A percentile compares a stretch with the other conserved stretches of the same genome.
These are phyloP conservation scores for Penicillium flavigenum DNA, from an alignment of 495 filamentous ascomycete species.

Conservation along the genomic window DNA sequence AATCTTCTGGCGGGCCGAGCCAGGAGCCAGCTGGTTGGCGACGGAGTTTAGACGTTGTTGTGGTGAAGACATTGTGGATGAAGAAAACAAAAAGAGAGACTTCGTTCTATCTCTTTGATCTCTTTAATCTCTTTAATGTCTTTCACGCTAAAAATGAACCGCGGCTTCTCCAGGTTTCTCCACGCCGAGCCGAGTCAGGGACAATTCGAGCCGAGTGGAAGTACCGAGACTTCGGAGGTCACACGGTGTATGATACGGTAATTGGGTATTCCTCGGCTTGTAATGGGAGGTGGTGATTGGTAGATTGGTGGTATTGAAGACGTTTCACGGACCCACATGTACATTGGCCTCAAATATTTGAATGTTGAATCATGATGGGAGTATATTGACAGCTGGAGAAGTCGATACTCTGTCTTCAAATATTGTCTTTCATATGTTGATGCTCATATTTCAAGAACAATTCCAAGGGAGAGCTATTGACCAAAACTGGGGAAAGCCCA, in stretches of 20 bases:
- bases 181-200: not conserved
- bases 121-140: not conserved
- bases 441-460: not conserved
- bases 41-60: slow-evolving; percentile 45
- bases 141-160: slow-evolving; percentile 7
- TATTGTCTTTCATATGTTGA: not conserved
- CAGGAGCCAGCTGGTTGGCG: slow-evolving; percentile 38
- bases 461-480: too few relatives aligned
- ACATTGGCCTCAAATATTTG: not conserved
- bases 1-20: slow-evolving; percentile 35
- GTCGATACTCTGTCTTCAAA: too few relatives aligned
- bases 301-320: not conserved
- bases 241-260: slow-evolving; percentile 35
- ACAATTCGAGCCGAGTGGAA: slow-evolving; percentile 25
- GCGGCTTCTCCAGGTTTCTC: slow-evolving; percentile 13
- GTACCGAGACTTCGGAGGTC: slow-evolving; percentile 26
- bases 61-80: slow-evolving; percentile 41
- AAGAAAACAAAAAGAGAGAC: not conserved
- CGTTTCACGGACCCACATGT: slow-evolving; percentile 2
- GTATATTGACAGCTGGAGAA: too few relatives aligned
- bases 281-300: slow-evolving; percentile 11
- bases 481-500: slow-evolving; percentile 1
- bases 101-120: too few relatives aligned
- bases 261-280: slow-evolving; percentile 31
- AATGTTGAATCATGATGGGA: not conserved